Percentiles rank a stretch among this genome's conserved stretches.
These are phyloP conservation scores for Gossypium lobatum DNA, from an alignment of 441 rosid species.

Conservation along the genomic window DNA sequence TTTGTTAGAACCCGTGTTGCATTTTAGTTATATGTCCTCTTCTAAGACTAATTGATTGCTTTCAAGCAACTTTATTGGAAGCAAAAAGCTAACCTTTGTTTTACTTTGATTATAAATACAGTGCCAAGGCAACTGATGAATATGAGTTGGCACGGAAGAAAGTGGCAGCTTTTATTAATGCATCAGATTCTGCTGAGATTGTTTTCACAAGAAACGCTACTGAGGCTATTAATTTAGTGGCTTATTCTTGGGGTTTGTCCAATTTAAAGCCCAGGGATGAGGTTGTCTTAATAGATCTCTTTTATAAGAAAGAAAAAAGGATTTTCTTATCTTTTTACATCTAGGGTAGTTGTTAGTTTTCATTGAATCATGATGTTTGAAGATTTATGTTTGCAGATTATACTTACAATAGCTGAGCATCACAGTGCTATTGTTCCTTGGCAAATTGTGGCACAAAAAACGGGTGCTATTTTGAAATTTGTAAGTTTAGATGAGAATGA, in stretches of 20 bases:
- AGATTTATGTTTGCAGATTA: slow-evolving; percentile 38
- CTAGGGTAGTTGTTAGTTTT: background rate
- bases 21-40: background rate
- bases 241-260: slow-evolving; percentile 74
- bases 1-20: background rate
- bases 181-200: slow-evolving; percentile 60
- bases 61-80: background rate
- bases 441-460: slow-evolving; percentile 77
- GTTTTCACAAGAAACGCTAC: slow-evolving; percentile 91
- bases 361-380: background rate
- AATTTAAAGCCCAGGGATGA: slow-evolving; percentile 74
- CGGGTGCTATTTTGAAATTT: slow-evolving; percentile 69
- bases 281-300: slow-evolving; percentile 32
- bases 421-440: slow-evolving; percentile 93
- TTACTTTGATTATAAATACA: slow-evolving; percentile 19
- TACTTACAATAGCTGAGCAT: slow-evolving; percentile 79
- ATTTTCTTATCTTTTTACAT: slow-evolving; percentile 2
- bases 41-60: background rate
- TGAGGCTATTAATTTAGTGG: slow-evolving; percentile 90
- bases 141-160: slow-evolving; percentile 88
- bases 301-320: background rate
- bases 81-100: background rate
- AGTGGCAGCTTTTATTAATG: slow-evolving; percentile 79
- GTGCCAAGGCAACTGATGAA: slow-evolving; percentile 90
- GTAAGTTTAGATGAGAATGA: slow-evolving; percentile 57